Conservation (phyloP, 208 protist genomes). For the Crithidia mellificae region DNA sequence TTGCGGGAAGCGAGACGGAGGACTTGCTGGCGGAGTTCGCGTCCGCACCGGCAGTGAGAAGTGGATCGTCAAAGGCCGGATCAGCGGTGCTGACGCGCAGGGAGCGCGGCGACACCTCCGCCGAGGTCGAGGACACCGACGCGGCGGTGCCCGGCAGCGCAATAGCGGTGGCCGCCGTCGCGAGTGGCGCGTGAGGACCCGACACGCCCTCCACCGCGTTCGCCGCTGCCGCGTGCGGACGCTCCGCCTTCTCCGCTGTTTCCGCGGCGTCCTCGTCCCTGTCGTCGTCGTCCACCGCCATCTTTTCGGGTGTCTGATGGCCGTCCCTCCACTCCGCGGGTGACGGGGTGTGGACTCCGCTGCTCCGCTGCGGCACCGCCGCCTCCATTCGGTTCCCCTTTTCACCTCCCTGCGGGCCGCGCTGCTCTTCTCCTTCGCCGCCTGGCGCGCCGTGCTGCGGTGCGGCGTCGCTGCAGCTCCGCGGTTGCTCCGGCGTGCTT, state of each 20-base stretch:
- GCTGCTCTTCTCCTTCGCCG: too few relatives aligned
- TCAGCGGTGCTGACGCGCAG: slow-evolving; percentile 10
- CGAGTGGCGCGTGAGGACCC: background rate
- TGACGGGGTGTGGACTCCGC: background rate
- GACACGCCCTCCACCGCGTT: too few relatives aligned
- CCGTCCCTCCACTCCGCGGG: background rate
- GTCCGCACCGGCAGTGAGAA: background rate
- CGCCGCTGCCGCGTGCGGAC: too few relatives aligned
- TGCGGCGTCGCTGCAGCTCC: background rate
- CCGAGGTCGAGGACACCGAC: slow-evolving; percentile 30
- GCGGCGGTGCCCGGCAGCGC: slow-evolving; percentile 8
- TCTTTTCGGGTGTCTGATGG: slow-evolving; percentile 13
- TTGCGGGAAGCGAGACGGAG: background rate
- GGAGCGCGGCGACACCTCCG: slow-evolving; percentile 30
- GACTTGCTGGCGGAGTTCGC: background rate
- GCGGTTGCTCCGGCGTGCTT: background rate
- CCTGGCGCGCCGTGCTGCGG: too few relatives aligned
- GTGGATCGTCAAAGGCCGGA: background rate
- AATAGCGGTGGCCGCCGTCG: background rate
- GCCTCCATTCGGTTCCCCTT: too few relatives aligned
- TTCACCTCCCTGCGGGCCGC: too few relatives aligned
- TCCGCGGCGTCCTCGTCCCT: background rate
- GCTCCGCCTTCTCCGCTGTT: too few relatives aligned
- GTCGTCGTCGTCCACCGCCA: background rate
- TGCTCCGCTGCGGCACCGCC: background rate